Conservation (phyloP, 2,329 filamentous ascomycete genomes). For the Ascocoryne sarcoides region DNA sequence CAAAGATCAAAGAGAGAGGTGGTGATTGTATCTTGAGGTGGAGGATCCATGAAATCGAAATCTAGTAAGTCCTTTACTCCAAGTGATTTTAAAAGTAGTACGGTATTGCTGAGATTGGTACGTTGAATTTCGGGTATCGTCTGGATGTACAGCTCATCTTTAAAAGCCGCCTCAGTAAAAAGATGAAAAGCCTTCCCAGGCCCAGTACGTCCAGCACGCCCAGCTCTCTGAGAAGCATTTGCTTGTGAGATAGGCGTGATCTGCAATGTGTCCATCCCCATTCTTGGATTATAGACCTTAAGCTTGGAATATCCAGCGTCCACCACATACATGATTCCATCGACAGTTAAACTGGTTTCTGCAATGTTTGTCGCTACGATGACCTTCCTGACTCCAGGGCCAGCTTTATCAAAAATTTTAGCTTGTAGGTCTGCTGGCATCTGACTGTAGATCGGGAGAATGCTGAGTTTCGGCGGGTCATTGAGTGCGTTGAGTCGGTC, state of each 20-base stretch:
- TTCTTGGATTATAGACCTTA: conserved; percentile 96
- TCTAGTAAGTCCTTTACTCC: conserved; percentile 91
- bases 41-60: conserved; percentile 99
- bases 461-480: conserved; percentile 88
- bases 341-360: conserved; percentile 93
- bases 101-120: conserved; percentile 91
- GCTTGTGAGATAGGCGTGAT: conserved; percentile 97
- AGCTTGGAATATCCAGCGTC: conserved; percentile 94
- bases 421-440: conserved; percentile 98
- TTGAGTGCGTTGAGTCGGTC: conserved; percentile 84
- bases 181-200: conserved; percentile 92
- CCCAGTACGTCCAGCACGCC: conserved; percentile 86
- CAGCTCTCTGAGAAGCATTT: conserved; percentile 87
- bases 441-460: conserved; percentile 96
- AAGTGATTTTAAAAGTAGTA: conserved; percentile 86
- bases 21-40: conserved; percentile 93
- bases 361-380: conserved; percentile 98
- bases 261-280: conserved; percentile 98
- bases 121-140: conserved; percentile 97
- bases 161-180: conserved; percentile 89
- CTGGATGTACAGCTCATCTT: conserved; percentile 92
- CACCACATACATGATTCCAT: conserved; percentile 98
- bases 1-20: conserved; percentile 96
- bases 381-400: conserved; percentile 87
- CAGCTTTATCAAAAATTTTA: conserved; percentile 90